Percentiles rank a stretch among this genome's conserved stretches.
These are phyloP conservation scores for Cordyceps militaris DNA, from an alignment of 2,329 filamentous ascomycete genomes.

Conservation along the genomic window DNA sequence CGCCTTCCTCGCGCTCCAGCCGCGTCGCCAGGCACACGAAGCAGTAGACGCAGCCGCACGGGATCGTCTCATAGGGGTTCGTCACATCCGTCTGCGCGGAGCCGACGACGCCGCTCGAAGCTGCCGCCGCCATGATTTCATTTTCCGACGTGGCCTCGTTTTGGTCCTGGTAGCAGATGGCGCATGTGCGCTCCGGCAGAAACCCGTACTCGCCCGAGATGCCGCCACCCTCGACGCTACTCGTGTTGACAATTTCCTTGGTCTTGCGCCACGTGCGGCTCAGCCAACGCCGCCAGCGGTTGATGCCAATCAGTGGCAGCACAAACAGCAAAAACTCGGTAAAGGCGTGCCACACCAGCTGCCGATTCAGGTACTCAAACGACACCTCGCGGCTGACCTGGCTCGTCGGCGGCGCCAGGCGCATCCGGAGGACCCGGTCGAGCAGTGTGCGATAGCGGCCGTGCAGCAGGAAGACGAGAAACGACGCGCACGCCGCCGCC, in stretches of 20 bases:
- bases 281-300: conserved; percentile 88
- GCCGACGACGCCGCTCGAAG: conserved; percentile 71
- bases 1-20: conserved; percentile 85
- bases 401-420: conserved; percentile 75
- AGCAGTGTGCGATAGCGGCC: conserved; percentile 86
- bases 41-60: conserved; percentile 90
- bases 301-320: conserved; percentile 91
- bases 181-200: conserved; percentile 87
- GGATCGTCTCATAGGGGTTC: conserved; percentile 87
- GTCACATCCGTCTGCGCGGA: conserved; percentile 90
- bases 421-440: conserved; percentile 76
- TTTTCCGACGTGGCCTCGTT: conserved; percentile 69
- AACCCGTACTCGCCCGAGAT: conserved; percentile 71
- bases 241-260: conserved; percentile 53
- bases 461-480: conserved; percentile 84
- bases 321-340: conserved; percentile 98
- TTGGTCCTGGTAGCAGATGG: conserved; percentile 93
- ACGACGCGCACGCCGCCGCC: conserved; percentile 73
- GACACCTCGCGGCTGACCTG: conserved; percentile 88
- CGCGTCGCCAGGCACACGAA: conserved; percentile 90
- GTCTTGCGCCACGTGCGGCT: conserved; percentile 77
- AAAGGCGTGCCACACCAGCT: conserved; percentile 99
- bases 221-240: conserved; percentile 25
- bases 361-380: conserved; percentile 95
- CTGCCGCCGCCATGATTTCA: conserved; percentile 65